Evolutionary conservation across 176 grass and related monocot genomes (phyloP), one percentile per base, ranked within the genome.

Genomic region (Lolium multiflorum): DNA sequence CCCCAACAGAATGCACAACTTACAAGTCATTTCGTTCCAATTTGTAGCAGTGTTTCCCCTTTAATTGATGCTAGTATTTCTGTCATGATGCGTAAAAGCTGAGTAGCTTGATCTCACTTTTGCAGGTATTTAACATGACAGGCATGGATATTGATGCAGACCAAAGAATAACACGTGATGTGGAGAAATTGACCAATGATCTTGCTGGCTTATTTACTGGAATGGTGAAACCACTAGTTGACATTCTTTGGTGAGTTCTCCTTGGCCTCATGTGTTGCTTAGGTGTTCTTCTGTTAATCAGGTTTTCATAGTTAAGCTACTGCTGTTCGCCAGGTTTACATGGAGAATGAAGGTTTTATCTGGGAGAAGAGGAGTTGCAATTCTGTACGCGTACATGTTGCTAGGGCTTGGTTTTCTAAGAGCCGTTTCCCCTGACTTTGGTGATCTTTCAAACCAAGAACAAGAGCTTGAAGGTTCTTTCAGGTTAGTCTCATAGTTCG

Each of bases 311-410:
- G 25, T 83, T 52, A 82, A 78, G 55, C 79, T 84, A 55, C 13
- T 52, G 48, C 62, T 88, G 74, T 81, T 87, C 57, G 71, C 57
- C 86, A 98, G 97, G 97, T 98, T 98, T 91, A 98, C 97, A 80
- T 98, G 94, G 97, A 98, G 94, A 86, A 98, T 98, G 97, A 96
- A 98, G 79, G 87, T 96, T 85, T 89, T 98, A 57, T 96, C 94
- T 64, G 94, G 97, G 85, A 85, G 72, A 91, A 96, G 94, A 91
- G 94, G 97, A 80, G 94, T 98, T 92, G 82, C 87, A 18, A 98
- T 96, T 89, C 84, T 98, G 71, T 98, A 98, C 72, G 84, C 97
- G 60, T 98, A 96, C 78, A 98, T 98, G 94, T 71, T 98, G 39
- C 90, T 96, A 50, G 97, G 97, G 79, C 90, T 98, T 88, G 97